phyloP scores from a whole-genome alignment of 2,329 filamentous ascomycete genomes.

The Dichotomopilus funicola region DNA sequence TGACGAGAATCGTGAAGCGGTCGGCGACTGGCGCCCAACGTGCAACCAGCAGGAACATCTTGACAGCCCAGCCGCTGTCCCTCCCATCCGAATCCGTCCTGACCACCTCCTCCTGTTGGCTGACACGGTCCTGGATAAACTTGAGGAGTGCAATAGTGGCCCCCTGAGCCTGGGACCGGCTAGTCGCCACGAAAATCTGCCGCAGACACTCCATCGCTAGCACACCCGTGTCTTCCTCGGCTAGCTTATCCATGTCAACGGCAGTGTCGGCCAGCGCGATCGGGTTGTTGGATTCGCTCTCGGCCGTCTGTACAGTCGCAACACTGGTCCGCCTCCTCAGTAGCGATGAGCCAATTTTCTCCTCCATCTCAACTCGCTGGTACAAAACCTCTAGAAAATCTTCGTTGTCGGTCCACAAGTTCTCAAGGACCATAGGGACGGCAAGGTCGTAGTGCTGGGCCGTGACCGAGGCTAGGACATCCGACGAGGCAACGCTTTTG shows the following conservation, averaged over 20 bases:
- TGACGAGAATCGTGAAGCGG: constrained; percentile 82
- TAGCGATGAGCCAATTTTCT: constrained; percentile 58
- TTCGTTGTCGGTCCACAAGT: constrained; percentile 70
- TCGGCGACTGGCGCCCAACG: constrained; percentile 92
- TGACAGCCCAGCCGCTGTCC: constrained; percentile 69
- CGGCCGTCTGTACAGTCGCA: constrained; percentile 67
- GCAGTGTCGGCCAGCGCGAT: constrained; percentile 73
- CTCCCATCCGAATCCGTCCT: constrained; percentile 38
- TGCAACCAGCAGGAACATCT: constrained; percentile 71
- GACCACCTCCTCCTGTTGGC: constrained; percentile 48
- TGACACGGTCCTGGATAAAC: constrained; percentile 61
- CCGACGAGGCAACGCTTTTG: constrained; percentile 71
- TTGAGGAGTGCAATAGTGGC: constrained; percentile 68
- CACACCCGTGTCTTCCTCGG: constrained; percentile 81
- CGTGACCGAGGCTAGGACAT: constrained; percentile 68
- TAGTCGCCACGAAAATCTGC: constrained; percentile 77
- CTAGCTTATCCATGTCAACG: constrained; percentile 80
- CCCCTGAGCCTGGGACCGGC: constrained; percentile 70
- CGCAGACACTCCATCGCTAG: constrained; percentile 81
- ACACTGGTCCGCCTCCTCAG: constrained; percentile 67
- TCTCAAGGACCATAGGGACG: constrained; percentile 79
- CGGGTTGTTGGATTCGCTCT: constrained; percentile 61
- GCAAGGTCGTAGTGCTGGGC: constrained; percentile 71
- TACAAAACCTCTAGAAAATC: constrained; percentile 63
- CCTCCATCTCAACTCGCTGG: constrained; percentile 58